Conservation (phyloP, 805 yeast genomes). For the Dipodascus albidus region DNA sequence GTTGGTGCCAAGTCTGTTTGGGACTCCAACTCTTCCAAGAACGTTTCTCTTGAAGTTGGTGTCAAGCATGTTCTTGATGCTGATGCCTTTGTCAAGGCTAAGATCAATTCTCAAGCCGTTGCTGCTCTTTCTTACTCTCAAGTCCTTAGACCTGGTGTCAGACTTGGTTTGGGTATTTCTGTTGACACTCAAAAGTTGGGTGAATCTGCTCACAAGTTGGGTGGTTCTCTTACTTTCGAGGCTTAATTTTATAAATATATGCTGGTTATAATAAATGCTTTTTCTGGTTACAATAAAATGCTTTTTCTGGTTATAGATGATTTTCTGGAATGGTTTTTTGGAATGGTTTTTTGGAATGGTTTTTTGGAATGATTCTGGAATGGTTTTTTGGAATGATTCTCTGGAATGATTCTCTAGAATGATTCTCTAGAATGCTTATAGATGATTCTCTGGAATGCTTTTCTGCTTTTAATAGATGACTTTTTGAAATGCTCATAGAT, state of each 20-base stretch:
- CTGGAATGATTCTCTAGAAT: no score
- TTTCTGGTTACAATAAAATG: no score
- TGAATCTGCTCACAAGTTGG: slow-evolving; percentile 97
- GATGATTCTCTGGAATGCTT: no score
- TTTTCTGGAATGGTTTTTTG: no score
- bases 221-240: slow-evolving; percentile 86
- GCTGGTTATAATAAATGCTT: background rate
- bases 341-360: no score
- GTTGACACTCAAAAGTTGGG: slow-evolving; percentile 90
- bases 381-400: no score
- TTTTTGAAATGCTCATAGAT: no score
- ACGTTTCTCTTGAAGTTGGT: slow-evolving; percentile 90
- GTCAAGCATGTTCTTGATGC: slow-evolving; percentile 87
- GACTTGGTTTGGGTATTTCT: slow-evolving; percentile 93
- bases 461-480: no score
- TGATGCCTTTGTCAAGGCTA: slow-evolving; percentile 88
- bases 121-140: slow-evolving; percentile 92
- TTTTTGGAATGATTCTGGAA: no score
- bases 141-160: slow-evolving; percentile 90
- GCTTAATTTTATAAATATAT: slow-evolving; percentile 38
- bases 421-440: no score
- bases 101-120: slow-evolving; percentile 91
- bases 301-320: no score
- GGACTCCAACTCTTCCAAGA: slow-evolving; percentile 68
- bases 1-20: slow-evolving; percentile 97